Percentiles rank a stretch among this genome's conserved stretches.
Evolutionary conservation across 306 rosid genomes (phyloP).

Genomic region (Abrus pulchellus): DNA sequence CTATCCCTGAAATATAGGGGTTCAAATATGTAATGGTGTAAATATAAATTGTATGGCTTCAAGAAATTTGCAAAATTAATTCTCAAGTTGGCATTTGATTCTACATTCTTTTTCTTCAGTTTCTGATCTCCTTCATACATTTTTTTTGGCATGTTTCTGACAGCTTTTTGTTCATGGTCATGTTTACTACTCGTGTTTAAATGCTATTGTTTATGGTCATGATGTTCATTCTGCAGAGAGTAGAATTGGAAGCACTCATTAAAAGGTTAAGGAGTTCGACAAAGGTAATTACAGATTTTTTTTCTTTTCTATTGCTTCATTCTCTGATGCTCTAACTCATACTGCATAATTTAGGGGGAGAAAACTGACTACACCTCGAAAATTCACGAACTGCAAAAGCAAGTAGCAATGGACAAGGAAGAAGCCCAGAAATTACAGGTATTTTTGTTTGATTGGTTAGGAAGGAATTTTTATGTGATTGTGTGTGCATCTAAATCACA

Average conservation of each 20-base stretch:
- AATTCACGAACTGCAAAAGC: constrained; percentile 93
- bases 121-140: too few relatives aligned
- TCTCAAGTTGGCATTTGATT: not conserved
- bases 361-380: constrained; percentile 76
- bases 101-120: too few relatives aligned
- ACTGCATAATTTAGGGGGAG: constrained; percentile 71
- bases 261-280: constrained; percentile 75
- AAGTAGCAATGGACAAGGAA: constrained; percentile 90
- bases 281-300: constrained; percentile 58
- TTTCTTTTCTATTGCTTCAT: constrained; percentile 30
- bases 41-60: not conserved
- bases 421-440: constrained; percentile 93
- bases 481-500: not conserved
- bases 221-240: constrained; percentile 61
- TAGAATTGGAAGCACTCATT: constrained; percentile 84
- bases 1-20: not conserved
- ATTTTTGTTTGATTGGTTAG: constrained; percentile 37
- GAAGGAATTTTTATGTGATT: constrained; percentile 18
- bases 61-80: not conserved
- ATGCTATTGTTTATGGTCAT: constrained; percentile 45
- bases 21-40: not conserved
- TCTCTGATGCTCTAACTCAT: constrained; percentile 29
- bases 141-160: too few relatives aligned
- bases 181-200: not conserved
- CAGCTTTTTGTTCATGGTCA: too few relatives aligned